Evolutionary conservation across 148 eudicot species (phyloP), one percentile per base, ranked within the genome.

Genomic region (Rhododendron vialii): DNA sequence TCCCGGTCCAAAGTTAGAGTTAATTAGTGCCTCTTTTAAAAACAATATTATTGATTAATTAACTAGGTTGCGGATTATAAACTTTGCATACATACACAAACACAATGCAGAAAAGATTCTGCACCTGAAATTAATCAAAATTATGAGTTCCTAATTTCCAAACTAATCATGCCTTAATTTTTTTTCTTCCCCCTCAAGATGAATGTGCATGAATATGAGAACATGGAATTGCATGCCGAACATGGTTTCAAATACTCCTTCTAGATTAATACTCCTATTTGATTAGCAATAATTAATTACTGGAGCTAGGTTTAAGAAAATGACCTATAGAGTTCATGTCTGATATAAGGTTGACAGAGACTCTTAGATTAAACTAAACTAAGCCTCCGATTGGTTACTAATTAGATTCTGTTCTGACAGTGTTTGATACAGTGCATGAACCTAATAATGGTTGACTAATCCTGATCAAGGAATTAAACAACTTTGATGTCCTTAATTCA

Each of bases 81-180:
- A 15, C 55, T 2, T n/a, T 33, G 9, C 6, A 35, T 30, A 24
- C 38, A 55, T 30, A 24, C 38, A 26, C 33, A 83, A 65, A 38
- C 24, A 26, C 33, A 65, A 83, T 82, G 74, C 84, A 82, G 50
- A 82, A 53, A 57, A 82, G 71, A 82, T 57, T 82, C 83, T 55
- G 59, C 13, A 51, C 45, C 45, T 53, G 26, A 5, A 80, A 65
- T n/a, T 65, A 30, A n/a, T 80, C 3, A 50, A 17, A 55, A 15
- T 79, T 47, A 80, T n/a, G 36, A 26, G 48, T 35, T 17, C 47
- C 9, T n/a, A n/a, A 22, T 24, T n/a, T 22, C 65, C n/a, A 17
- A 43, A 26, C 59, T 47, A 82, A 81, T 53, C 83, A 81, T 81
- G 67, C 26, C 22, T 5, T 14, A 33, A 33, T 41, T 81, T 41